Percentiles rank a stretch among this genome's conserved stretches.
Conservation (phyloP, 2,329 filamentous ascomycete genomes). For the Sclerotinia subarctica region DNA sequence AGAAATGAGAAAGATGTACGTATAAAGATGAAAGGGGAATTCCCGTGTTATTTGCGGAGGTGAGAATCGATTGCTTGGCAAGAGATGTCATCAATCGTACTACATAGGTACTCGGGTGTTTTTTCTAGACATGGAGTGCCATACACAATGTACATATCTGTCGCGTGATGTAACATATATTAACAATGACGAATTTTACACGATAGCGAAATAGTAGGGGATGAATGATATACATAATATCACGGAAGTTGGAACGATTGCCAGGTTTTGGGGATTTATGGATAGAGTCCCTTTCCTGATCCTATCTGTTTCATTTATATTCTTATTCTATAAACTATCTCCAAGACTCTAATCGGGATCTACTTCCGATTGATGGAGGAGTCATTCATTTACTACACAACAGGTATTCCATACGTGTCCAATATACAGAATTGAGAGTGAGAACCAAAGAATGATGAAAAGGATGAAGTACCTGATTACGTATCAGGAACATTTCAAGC, state of each 20-base stretch:
- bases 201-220: background rate
- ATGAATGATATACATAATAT: background rate
- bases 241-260: background rate
- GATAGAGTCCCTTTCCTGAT: background rate
- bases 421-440: background rate
- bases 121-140: background rate
- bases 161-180: background rate
- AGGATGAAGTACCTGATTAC: too few relatives aligned
- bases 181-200: background rate
- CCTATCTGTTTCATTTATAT: background rate
- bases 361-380: background rate
- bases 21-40: background rate
- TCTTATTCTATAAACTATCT: background rate
- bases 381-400: background rate
- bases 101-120: background rate
- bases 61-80: too few relatives aligned
- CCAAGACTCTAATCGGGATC: background rate
- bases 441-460: background rate
- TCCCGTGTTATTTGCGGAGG: background rate
- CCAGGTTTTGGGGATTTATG: background rate
- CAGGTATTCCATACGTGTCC: background rate
- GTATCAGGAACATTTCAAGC: too few relatives aligned
- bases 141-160: background rate
- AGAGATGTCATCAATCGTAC: too few relatives aligned
- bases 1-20: background rate